Evolutionary conservation across 108 stramenopile species (phyloP), one percentile per base, ranked within the genome.

Genomic region (Fistulifera pelliculosa): DNA sequence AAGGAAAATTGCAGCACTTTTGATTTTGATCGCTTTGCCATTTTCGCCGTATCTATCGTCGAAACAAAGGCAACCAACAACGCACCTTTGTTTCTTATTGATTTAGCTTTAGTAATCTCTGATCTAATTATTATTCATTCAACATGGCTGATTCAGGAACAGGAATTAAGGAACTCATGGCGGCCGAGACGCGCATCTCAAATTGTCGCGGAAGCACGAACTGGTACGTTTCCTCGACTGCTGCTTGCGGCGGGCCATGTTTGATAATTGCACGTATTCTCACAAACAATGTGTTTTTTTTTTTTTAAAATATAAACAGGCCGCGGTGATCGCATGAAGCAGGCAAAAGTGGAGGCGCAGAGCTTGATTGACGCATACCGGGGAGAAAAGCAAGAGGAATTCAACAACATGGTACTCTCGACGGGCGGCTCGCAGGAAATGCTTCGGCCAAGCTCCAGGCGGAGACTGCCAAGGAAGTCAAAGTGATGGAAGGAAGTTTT

Each of bases 131-230:
- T 6, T 8, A 35, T 35, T 35, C 31, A 22, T 51, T 35, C 41
- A 87, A 60, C 63, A 87, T 83, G 86, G 53, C 59, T n/a, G 73
- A 76, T 61, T 82, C 78, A 42, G 87, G 91, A 73, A 71, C 87
- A 26, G 92, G 92, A 76, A 94, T 94, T 69, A 83, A 90, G 75
- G 92, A 94, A 63, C 81, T 94, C 55, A 94, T 90, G 92, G 87
- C 87, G 47, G 92, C 92, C 38, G 92, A 94, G 60, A 94, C 87
- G 58, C 85, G 92, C 92, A 64, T 90, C 87, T 47, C 92, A 94
- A 73, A 94, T 94, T 72, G 92, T 94, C 23, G 92, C 92, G 14
- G 92, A 94, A 81, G 92, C 92, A 11, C 86, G 92, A 70, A 86
- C 89, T 70, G 92, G 92, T 92, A 56, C 72, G 90, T 82, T 45